These are phyloP conservation scores for Eimeria necatrix DNA, from an alignment of 169 alveolate genomes.

Conservation along the genomic window DNA sequence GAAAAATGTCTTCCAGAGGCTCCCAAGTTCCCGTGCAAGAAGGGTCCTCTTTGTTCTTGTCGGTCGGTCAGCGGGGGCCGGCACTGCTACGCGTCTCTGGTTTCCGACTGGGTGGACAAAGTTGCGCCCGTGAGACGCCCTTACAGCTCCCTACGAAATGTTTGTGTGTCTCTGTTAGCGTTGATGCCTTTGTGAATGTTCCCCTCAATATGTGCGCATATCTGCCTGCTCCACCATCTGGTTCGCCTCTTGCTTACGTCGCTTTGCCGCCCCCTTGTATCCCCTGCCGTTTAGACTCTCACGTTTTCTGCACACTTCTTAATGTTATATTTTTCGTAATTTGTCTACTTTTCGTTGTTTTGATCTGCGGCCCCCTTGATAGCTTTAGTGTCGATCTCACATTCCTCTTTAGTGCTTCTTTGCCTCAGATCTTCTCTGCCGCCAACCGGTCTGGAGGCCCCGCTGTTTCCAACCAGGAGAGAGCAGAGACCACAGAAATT, in stretches of 20 bases:
- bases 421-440: background rate
- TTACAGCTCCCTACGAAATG: background rate
- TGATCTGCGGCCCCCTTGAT: background rate
- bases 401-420: background rate
- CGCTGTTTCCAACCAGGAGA: background rate
- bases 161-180: background rate
- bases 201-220: too few species aligned
- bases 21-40: background rate
- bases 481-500: too few species aligned
- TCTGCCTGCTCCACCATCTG: background rate
- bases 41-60: background rate
- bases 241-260: conserved; percentile 10
- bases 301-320: background rate
- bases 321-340: too few species aligned
- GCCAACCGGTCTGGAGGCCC: background rate
- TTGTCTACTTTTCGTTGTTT: too few species aligned
- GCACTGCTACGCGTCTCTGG: background rate
- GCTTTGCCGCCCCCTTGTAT: background rate
- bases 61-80: background rate
- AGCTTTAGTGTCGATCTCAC: background rate
- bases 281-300: background rate
- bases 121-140: conserved; percentile 3
- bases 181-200: too few species aligned
- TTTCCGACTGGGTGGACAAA: background rate
- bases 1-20: conserved; percentile 56